phyloP scores from a whole-genome alignment of 768 basidiomycete genomes.

The Austroboletus festivus region DNA sequence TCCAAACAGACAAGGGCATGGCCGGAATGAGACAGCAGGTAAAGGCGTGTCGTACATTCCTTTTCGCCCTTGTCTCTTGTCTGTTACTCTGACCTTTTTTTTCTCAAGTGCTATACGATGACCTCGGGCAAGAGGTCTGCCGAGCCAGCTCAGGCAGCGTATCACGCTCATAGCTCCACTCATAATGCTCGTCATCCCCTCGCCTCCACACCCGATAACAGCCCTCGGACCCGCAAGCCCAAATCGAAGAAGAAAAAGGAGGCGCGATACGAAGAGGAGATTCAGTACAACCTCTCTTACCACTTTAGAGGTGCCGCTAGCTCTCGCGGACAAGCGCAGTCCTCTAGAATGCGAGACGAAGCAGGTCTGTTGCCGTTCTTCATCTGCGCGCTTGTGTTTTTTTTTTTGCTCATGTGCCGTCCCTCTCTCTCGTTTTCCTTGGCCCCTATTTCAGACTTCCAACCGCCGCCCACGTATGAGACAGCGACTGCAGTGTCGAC shows the following conservation, averaged over 20 bases:
- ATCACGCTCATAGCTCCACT: conserved; percentile 53
- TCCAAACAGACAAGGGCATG: conserved; percentile 34
- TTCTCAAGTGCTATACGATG: conserved; percentile 35
- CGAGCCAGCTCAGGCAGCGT: conserved; percentile 37
- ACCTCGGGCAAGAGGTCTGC: conserved; percentile 32
- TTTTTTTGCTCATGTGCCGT: conserved; percentile 10
- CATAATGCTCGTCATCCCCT: conserved; percentile 53
- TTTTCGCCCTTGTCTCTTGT: conserved; percentile 35
- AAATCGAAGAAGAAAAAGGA: conserved; percentile 45
- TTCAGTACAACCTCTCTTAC: conserved; percentile 31
- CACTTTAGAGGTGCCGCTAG: conserved; percentile 31
- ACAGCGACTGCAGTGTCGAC: conserved; percentile 43
- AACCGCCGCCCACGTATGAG: conserved; percentile 75
- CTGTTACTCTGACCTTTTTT: conserved; percentile 28
- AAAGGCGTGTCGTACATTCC: conserved; percentile 37
- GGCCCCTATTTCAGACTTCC: conserved; percentile 43
- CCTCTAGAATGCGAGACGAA: conserved; percentile 30
- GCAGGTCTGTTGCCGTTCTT: conserved; percentile 26
- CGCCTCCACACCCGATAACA: conserved; percentile 50
- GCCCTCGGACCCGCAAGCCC: conserved; percentile 37
- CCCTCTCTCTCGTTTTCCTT: conserved; percentile 18
- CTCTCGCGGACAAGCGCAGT: conserved; percentile 25
- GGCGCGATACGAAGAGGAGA: conserved; percentile 43
- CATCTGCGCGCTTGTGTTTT: background rate
- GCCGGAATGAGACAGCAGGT: conserved; percentile 31